phyloP scores from a whole-genome alignment of 768 basidiomycete genomes.

The Hygrocybe punicea region DNA sequence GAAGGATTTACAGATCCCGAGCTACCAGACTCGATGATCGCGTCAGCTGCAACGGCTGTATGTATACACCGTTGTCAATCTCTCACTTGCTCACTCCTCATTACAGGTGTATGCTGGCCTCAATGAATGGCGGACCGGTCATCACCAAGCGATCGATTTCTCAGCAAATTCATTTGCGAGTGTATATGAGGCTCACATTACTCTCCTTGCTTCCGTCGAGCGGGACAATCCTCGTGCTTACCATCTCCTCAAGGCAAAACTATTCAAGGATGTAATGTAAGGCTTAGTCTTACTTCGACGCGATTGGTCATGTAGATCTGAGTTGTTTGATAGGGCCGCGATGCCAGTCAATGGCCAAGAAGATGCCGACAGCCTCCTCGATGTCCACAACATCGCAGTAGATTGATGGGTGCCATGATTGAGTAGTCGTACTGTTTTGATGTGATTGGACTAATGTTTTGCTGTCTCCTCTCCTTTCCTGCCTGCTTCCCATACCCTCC shows the following conservation, averaged over 20 bases:
- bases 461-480: too few species aligned
- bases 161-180: background rate
- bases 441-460: too few species aligned
- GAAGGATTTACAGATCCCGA: background rate
- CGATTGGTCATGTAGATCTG: too few species aligned
- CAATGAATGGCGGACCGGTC: background rate
- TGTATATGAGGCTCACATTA: background rate
- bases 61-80: background rate
- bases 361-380: too few species aligned
- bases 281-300: too few species aligned
- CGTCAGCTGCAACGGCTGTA: background rate
- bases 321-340: too few species aligned
- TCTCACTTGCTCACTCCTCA: background rate
- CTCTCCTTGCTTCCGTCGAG: background rate
- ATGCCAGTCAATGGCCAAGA: too few species aligned
- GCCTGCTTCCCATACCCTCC: too few species aligned
- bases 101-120: background rate
- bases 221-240: background rate
- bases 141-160: background rate
- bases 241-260: background rate
- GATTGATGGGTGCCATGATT: too few species aligned
- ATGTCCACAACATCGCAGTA: too few species aligned
- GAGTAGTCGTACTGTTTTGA: too few species aligned
- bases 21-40: background rate
- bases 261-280: background rate